Base-by-base conservation (phyloP, 805 yeast genomes). In the Candida taoyuanica region DNA sequence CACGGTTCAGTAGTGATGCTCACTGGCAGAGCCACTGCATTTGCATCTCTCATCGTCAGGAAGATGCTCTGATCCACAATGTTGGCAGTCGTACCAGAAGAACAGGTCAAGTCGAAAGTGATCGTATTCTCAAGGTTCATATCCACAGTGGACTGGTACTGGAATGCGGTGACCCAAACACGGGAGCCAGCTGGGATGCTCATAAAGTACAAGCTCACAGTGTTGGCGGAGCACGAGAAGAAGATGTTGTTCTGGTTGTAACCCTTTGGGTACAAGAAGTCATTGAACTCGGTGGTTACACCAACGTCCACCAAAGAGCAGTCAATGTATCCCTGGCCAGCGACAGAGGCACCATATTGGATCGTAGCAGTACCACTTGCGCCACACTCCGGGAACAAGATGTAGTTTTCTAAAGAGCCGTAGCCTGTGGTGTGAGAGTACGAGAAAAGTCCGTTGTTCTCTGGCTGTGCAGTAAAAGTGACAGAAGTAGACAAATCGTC, bases 361-460 rank as follows among this genome's bases (percentile, higher is more conserved):
- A 64, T 46, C 12, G 57, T 54, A 4, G 51, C 42, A 18, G 51
- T 30, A 27, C 47, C 45, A 14, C 50, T 46, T 18, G 43, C 32
- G 11, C 55, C 55, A 50, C 71, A 65, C 3, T 33, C 39, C 49
- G 65, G 61, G 29, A 58, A 59, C 18, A 63, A 34, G 20, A 55
- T 55, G 40, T 64, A 65, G 33, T 52, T 43, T 43, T 65, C 66
- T 18, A 57, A 34, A 9, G 53, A 43, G 19, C 54, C 53, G 28
- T 57, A 50, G 5, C 63, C 56, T 5, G 68, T 64, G 13, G 64
- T 55, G 33, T 59, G 62, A 2, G 53, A 48, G 24, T 21, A 8
- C 23, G 50, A 52, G 14, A 40, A 43, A 39, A 53, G 60, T 14
- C 52, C 33, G 9, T 34, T 52, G 20, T 48, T 46, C 5, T 36